These are phyloP conservation scores for Komagataella phaffii DNA, from an alignment of 805 yeast species.

Conservation along the genomic window DNA sequence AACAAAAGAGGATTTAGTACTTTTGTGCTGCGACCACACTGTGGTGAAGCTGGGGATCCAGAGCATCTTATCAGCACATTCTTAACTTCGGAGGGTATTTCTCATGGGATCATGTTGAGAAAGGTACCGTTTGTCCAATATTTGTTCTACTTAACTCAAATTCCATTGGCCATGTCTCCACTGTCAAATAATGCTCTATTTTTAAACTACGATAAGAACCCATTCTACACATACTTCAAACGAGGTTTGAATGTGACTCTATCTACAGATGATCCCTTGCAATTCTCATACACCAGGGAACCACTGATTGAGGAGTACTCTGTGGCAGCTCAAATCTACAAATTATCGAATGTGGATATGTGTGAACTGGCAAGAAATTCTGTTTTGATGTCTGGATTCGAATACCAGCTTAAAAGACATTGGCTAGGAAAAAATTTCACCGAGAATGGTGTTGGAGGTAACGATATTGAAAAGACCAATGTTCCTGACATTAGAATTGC, in stretches of 20 bases:
- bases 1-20: slow-evolving; percentile 66
- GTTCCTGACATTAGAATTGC: slow-evolving; percentile 83
- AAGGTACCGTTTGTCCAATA: slow-evolving; percentile 94
- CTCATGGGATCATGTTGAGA: slow-evolving; percentile 89
- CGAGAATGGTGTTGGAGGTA: slow-evolving; percentile 57
- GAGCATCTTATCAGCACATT: slow-evolving; percentile 90
- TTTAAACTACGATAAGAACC: slow-evolving; percentile 92
- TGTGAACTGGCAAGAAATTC: slow-evolving; percentile 93
- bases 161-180: slow-evolving; percentile 98
- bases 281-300: slow-evolving; percentile 92
- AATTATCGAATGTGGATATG: slow-evolving; percentile 90
- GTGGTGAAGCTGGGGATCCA: slow-evolving; percentile 99
- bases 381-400: slow-evolving; percentile 91
- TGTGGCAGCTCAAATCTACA: slow-evolving; percentile 96
- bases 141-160: slow-evolving; percentile 83
- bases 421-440: slow-evolving; percentile 74
- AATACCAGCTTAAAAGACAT: slow-evolving; percentile 69
- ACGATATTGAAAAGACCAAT: slow-evolving; percentile 86
- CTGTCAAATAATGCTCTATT: slow-evolving; percentile 92
- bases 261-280: slow-evolving; percentile 96
- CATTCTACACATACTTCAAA: slow-evolving; percentile 81
- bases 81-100: slow-evolving; percentile 79
- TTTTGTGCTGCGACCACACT: slow-evolving; percentile 91
- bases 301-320: slow-evolving; percentile 96
- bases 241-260: slow-evolving; percentile 90